Evolutionary conservation across 371 early-diverging fungal species (phyloP).

Genomic region (Mortierella sp.): DNA sequence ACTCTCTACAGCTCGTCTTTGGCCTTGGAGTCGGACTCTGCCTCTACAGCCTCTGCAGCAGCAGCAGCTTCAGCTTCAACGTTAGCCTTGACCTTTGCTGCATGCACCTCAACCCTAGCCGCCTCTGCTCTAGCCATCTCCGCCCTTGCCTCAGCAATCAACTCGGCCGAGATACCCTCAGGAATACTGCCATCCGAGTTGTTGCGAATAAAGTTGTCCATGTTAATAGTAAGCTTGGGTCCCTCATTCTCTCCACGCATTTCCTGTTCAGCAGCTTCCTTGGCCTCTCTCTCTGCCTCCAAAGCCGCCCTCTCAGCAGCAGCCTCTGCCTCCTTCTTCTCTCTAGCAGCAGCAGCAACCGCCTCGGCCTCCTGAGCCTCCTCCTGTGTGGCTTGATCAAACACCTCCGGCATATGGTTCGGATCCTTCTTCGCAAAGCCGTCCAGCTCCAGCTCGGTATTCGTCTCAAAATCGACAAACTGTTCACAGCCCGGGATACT

Average conservation of each 20-base stretch:
- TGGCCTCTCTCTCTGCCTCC: neutral
- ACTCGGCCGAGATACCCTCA: neutral
- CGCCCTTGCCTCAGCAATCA: neutral
- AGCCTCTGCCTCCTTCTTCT: neutral
- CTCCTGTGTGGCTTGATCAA: neutral
- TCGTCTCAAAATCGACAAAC: slow-evolving; percentile 39
- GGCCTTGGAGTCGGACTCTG: neutral
- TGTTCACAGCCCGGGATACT: slow-evolving; percentile 37
- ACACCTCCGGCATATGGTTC: slow-evolving; percentile 29
- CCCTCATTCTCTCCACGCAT: neutral
- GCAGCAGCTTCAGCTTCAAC: slow-evolving; percentile 2
- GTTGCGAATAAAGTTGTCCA: neutral
- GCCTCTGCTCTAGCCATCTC: neutral
- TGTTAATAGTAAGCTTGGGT: slow-evolving; percentile 7
- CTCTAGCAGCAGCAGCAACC: neutral
- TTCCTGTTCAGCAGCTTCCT: neutral
- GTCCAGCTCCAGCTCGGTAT: slow-evolving; percentile 29
- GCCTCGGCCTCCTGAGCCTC: neutral
- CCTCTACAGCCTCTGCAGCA: slow-evolving; percentile 1
- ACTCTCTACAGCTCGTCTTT: neutral
- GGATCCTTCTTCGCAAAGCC: slow-evolving; percentile 38
- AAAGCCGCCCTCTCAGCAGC: neutral
- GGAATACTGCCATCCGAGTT: neutral
- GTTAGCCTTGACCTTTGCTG: neutral
- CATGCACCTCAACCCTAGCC: neutral